These are phyloP conservation scores for Coemansia sp. DNA, from an alignment of 192 early-diverging fungal species.

Conservation along the genomic window DNA sequence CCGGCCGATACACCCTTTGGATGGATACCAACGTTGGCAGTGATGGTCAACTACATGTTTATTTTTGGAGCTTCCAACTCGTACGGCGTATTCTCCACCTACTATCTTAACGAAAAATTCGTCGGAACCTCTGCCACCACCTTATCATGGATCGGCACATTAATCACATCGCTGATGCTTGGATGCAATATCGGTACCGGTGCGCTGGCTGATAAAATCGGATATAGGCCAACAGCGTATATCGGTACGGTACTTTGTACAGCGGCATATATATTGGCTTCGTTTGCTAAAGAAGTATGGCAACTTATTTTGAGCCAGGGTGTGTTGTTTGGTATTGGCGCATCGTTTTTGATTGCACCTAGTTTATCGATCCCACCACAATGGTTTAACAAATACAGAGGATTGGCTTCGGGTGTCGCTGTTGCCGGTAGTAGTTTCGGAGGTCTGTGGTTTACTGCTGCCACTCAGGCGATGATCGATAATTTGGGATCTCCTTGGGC, in stretches of 20 bases:
- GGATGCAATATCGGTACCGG: slow-evolving; percentile 32
- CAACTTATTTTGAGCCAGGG: slow-evolving; percentile 76
- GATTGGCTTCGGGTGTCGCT: slow-evolving; percentile 72
- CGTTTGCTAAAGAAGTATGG: slow-evolving; percentile 58
- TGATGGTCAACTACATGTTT: slow-evolving; percentile 58
- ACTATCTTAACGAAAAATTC: slow-evolving; percentile 46
- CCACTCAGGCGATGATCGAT: slow-evolving; percentile 62
- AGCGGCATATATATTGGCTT: slow-evolving; percentile 33
- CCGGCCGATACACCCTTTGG: slow-evolving; percentile 36
- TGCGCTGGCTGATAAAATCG: slow-evolving; percentile 35
- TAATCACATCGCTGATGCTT: slow-evolving; percentile 36
- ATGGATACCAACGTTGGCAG: slow-evolving; percentile 40
- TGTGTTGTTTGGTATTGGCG: slow-evolving; percentile 71
- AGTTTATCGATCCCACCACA: slow-evolving; percentile 65
- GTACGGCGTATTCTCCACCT: slow-evolving; percentile 48
- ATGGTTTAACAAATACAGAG: slow-evolving; percentile 68
- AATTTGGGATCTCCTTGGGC: slow-evolving; percentile 62
- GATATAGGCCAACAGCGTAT: slow-evolving; percentile 31
- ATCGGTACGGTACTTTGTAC: slow-evolving; percentile 41
- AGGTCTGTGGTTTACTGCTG: slow-evolving; percentile 64
- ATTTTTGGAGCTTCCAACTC: slow-evolving; percentile 40
- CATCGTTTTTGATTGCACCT: slow-evolving; percentile 65
- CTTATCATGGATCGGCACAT: slow-evolving; percentile 40
- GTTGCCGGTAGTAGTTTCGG: slow-evolving; percentile 74
- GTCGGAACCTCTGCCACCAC: slow-evolving; percentile 31